Percentiles rank a stretch among this genome's conserved stretches.
These are phyloP conservation scores for Termitomyces heimii DNA, from an alignment of 768 basidiomycete species.

Conservation along the genomic window DNA sequence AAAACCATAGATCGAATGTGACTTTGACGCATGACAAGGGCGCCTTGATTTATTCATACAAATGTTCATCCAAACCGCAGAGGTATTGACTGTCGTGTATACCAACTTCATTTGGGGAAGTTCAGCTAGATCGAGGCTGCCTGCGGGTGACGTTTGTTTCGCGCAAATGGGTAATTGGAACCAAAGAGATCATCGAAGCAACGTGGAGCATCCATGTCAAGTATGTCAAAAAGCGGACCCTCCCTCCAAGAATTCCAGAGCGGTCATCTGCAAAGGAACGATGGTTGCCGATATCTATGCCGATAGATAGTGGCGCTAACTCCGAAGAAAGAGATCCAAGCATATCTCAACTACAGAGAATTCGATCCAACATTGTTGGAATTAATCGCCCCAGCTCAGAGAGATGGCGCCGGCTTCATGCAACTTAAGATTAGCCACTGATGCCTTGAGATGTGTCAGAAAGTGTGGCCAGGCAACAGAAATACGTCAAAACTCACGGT, in stretches of 20 bases:
- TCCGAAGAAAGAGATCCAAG: not conserved
- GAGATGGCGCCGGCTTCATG: constrained; percentile 20
- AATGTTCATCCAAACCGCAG: not conserved
- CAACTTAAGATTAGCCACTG: constrained; percentile 13
- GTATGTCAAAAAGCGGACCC: not conserved
- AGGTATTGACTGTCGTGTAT: too few species aligned
- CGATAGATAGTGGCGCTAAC: not conserved
- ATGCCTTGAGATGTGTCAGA: constrained; percentile 2
- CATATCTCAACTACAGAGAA: not conserved
- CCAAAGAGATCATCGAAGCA: not conserved
- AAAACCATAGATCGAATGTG: not conserved
- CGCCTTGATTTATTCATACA: not conserved
- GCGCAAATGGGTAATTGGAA: not conserved
- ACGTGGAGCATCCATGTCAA: not conserved
- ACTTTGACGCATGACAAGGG: not conserved
- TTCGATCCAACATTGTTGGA: not conserved
- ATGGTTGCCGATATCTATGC: not conserved
- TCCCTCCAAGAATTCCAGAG: not conserved
- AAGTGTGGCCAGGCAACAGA: not conserved
- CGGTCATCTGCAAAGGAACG: not conserved
- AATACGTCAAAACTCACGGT: not conserved
- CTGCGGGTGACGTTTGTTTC: not conserved
- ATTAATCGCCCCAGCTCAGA: constrained; percentile 24
- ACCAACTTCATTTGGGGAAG: not conserved
- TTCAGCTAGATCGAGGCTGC: not conserved